Evolutionary conservation across 495 filamentous ascomycete species (phyloP), one percentile per base, ranked within the genome.

Genomic region (Neurospora africana): DNA sequence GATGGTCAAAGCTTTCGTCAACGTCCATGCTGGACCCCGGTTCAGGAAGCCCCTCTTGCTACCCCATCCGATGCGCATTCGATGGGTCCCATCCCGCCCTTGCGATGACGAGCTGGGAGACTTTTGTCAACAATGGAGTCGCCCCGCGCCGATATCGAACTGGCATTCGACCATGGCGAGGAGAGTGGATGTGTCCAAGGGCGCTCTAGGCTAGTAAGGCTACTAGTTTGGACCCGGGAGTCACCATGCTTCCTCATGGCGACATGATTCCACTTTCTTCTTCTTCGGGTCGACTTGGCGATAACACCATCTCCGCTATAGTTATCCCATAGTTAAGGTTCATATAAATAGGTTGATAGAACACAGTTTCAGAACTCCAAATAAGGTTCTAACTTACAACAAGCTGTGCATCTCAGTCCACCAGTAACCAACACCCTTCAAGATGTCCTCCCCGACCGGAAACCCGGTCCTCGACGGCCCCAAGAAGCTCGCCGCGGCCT

Each of bases 401-500:
- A 2, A 8, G 41, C 27, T 61, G 27, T 61, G 27, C 53, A 61
- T 53, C 21, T 23, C 11, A 23, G 21, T 27, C 21, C 47, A 17
- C 2, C 15, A 61, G 27, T 33, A 30, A 5, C 0, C 53, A 61
- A 61, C 27, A 30, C 27, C 27, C 47, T 19, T 61, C 27, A 33
- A 33, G 0, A 61, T 61, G 53, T 33, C 53, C 27, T 61, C 27
- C 1, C 36, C 68, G 9, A 33, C 43, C 23, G 69, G 41, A 30
- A 37, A 47, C 36, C 68, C 40, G 38, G 68, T 69, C 19, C 69
- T 69, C 36, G 76, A 74, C 36, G 75, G 77, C 17, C 73, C 79
- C 33, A 70, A 75, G 69, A 71, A 75, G 44, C 78, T 81, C 23
- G 68, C 72, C 35, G 72, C 69, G 11, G 78, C 77, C n/a, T 79